These are phyloP conservation scores for Volvox africanus DNA, from an alignment of 139 green algal genomes.

Conservation along the genomic window DNA sequence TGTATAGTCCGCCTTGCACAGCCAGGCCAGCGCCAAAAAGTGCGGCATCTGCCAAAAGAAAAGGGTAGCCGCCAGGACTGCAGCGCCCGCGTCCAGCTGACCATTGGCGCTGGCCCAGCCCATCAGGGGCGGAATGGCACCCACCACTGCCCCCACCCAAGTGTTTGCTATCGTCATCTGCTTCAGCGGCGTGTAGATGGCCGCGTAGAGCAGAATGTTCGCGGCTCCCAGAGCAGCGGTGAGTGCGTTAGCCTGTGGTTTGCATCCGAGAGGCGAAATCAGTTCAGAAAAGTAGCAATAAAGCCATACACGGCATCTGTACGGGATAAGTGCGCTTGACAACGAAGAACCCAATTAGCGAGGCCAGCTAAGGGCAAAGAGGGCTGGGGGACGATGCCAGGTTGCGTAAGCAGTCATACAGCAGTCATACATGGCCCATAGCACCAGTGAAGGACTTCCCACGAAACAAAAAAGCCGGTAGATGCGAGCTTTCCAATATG, in stretches of 20 bases:
- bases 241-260: constrained; percentile 85
- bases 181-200: constrained; percentile 98
- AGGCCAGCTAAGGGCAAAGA: no score
- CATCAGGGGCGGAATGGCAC: constrained; percentile 98
- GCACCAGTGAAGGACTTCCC: no score
- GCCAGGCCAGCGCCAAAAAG: constrained; percentile 97
- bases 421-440: no score
- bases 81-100: constrained; percentile 66
- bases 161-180: constrained; percentile 85
- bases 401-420: no score
- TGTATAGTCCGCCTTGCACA: constrained; percentile 93
- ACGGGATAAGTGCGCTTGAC: no score
- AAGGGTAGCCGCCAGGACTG: constrained; percentile 86
- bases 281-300: no score
- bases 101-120: constrained; percentile 90
- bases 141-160: constrained; percentile 98
- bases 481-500: no score
- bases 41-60: constrained; percentile 99
- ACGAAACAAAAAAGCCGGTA: no score
- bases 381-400: no score
- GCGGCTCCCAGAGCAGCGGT: constrained; percentile 88
- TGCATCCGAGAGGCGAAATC: no score
- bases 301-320: no score
- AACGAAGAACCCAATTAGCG: no score
- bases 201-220: constrained; percentile 97